Evolutionary conservation across 1,139 yeast genomes (phyloP), one percentile per base, ranked within the genome.

Genomic region (Ogataea hybrid): DNA sequence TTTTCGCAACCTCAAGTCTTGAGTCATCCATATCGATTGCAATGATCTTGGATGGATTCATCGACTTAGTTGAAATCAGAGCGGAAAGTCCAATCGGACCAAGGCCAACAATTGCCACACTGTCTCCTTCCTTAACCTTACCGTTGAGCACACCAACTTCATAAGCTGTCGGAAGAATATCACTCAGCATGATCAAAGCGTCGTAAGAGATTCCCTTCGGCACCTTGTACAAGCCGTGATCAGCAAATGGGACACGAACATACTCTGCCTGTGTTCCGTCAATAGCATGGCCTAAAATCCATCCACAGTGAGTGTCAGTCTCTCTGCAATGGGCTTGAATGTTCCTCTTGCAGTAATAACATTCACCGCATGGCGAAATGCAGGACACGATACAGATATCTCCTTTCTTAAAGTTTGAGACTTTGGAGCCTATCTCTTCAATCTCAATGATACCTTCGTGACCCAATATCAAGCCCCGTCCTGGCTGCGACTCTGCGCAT

Each of bases 371-470:
- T 2, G 81, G 57, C 10, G 73, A 67, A 46, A 71, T 67, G 53
- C 76, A 70, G 1, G 75, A 69, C 28, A 68, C 67, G 30, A 72
- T 53, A 21, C 74, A 76, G 31, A 70, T 67, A 52, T 76, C 77
- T 40, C 75, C 75, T 17, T 49, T 49, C 35, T 64, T 63, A 53
- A 71, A 68, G 6, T 62, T 59, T 3, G 50, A 47, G 15, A 71
- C 73, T 0, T 41, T 54, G 0, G 59, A 38, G 10, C 77, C 76
- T 22, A 59, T 57, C 32, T 67, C 65, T 27, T 67, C 66, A 28
- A 76, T 63, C 25, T 63, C 59, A 14, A 78, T 78, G 44, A 75
- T 64, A 41, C 78, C 78, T 56, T 77, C 82, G 50, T 76, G 81
- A 9, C 82, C 82, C 53, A 77, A 61, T 33, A 56, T 48, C 10